These are phyloP conservation scores for Micractinium sp. DNA, from an alignment of 139 green algal species.

Conservation along the genomic window DNA sequence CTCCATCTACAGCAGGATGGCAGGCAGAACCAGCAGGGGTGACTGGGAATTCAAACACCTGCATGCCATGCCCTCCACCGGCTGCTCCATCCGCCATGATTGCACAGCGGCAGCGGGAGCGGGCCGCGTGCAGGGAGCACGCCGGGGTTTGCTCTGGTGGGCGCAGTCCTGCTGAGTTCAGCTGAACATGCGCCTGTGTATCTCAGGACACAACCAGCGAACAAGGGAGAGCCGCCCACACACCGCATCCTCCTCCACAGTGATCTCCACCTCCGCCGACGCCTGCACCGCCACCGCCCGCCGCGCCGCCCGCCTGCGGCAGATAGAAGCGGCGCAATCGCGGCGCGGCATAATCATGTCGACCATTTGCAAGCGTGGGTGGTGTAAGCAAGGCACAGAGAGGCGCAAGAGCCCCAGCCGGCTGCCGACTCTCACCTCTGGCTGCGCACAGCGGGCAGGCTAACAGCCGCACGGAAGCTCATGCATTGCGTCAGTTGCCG, in stretches of 20 bases:
- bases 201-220: too few relatives aligned
- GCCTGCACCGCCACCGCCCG: slow-evolving; percentile 8
- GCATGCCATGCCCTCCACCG: too few relatives aligned
- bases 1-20: slow-evolving; percentile 52
- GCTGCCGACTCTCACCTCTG: slow-evolving; percentile 5
- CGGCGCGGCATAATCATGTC: too few relatives aligned
- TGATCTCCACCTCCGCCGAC: slow-evolving; percentile 30
- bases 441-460: neutral
- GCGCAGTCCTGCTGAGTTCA: neutral
- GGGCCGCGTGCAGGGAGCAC: too few relatives aligned
- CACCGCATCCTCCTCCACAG: slow-evolving; percentile 33
- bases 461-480: neutral
- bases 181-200: too few relatives aligned
- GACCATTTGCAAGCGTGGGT: too few relatives aligned
- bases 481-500: neutral
- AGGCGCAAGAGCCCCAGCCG: neutral
- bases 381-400: too few relatives aligned
- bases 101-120: neutral
- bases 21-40: neutral
- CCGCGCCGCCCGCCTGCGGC: slow-evolving; percentile 18
- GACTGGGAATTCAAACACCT: too few relatives aligned
- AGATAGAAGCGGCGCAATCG: neutral
- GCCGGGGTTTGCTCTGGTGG: neutral
- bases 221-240: neutral
- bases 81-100: accelerated